Percentiles rank a stretch among this genome's conserved stretches.
phyloP scores from a whole-genome alignment of 495 filamentous ascomycete genomes.

The Apodospora peruviana region DNA sequence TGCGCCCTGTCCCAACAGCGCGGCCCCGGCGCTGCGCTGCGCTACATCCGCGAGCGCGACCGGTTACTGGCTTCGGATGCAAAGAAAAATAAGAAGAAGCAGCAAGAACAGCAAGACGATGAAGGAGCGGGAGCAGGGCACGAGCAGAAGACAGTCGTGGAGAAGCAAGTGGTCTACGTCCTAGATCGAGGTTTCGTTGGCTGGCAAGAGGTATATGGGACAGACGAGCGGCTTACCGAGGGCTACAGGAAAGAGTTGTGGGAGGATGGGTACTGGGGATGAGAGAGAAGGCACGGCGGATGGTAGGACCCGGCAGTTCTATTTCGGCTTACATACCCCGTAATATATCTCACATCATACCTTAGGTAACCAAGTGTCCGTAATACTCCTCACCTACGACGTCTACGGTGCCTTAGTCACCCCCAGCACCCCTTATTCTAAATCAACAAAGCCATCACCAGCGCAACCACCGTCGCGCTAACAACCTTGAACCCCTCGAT shows the following conservation, averaged over 20 bases:
- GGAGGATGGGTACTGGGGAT: constrained; percentile 54
- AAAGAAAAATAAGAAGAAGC: constrained; percentile 10
- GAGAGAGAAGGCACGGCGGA: background rate
- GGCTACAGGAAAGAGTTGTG: constrained; percentile 82
- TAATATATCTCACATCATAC: too few relatives aligned
- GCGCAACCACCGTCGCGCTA: background rate
- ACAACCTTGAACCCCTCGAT: background rate
- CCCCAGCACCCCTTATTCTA: too few relatives aligned
- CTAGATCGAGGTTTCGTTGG: constrained; percentile 82
- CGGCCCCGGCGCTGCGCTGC: constrained; percentile 63
- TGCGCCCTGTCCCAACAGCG: constrained; percentile 91
- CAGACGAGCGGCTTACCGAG: constrained; percentile 77
- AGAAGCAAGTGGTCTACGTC: constrained; percentile 73
- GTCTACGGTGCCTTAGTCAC: too few relatives aligned
- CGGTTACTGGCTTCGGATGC: constrained; percentile 27
- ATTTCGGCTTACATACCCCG: too few relatives aligned
- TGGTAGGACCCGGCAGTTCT: too few relatives aligned
- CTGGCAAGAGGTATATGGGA: constrained; percentile 86
- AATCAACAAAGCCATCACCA: too few relatives aligned
- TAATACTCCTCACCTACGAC: too few relatives aligned
- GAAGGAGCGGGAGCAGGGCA: constrained; percentile 1
- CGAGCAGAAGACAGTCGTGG: constrained; percentile 17
- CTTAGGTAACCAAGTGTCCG: too few relatives aligned
- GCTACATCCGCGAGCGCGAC: constrained; percentile 62
- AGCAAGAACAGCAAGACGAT: background rate